phyloP scores from a whole-genome alignment of 306 rosid genomes.

The Begonia masoniana region DNA sequence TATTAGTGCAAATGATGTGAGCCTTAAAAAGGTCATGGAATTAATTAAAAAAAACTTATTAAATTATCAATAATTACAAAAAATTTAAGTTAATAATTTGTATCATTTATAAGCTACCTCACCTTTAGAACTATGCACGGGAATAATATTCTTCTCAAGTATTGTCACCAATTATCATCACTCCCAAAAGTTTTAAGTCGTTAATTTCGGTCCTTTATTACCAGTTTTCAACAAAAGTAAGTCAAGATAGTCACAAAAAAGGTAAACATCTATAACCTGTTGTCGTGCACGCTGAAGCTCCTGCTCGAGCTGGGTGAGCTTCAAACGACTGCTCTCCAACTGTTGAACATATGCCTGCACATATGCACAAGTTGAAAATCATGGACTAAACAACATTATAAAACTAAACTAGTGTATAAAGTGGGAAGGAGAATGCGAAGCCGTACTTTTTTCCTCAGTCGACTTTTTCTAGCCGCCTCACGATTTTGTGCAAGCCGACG shows the following conservation, averaged over 20 bases:
- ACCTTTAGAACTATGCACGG: no score
- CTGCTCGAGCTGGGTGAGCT: slow-evolving; percentile 70
- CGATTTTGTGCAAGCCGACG: slow-evolving; percentile 81
- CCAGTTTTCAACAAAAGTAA: no score
- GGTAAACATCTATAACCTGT: slow-evolving; percentile 31
- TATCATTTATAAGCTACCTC: no score
- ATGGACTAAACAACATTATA: not conserved
- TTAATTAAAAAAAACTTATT: no score
- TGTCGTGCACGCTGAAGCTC: slow-evolving; percentile 77
- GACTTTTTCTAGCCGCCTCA: slow-evolving; percentile 77
- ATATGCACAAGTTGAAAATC: not conserved
- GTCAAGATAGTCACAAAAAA: not conserved
- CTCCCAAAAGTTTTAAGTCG: no score
- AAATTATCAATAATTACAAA: no score
- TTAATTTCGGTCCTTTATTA: no score
- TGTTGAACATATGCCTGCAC: slow-evolving; percentile 66
- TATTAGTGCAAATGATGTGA: no score
- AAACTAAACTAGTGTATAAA: not conserved
- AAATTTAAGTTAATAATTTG: no score
- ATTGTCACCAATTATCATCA: no score
- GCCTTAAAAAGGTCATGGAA: no score
- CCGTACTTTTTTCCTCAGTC: slow-evolving; percentile 58
- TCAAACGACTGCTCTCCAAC: slow-evolving; percentile 65
- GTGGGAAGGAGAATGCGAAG: not conserved
- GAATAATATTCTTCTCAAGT: no score